Evolutionary conservation across 495 filamentous ascomycete genomes (phyloP), one percentile per base, ranked within the genome.

Genomic region (Haplographium delicatum): DNA sequence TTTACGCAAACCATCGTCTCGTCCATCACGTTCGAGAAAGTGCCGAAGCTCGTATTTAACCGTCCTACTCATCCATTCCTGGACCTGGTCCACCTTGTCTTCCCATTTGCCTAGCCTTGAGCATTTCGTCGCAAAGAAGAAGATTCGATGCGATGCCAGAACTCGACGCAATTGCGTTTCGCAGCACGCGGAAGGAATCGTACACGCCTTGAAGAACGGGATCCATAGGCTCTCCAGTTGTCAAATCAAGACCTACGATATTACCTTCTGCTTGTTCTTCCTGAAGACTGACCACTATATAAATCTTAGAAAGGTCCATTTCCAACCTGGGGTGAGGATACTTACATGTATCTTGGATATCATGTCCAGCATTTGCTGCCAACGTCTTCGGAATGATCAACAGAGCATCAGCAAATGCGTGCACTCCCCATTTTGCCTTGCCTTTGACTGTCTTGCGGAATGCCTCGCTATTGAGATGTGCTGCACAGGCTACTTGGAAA

Each of bases 81-180:
- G 76, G 73, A 3, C 75, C 76, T 5, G 76, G 75, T 5, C 69
- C 72, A 10, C 63, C 68, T 56, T 68, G 61, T 42, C 75, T 63
- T 0, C 74, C 84, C 91, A 97, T 97, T 71, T 97, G 94, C 64
- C 93, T 76, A 44, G 93, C 93, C 76, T 99, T 99, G 50, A 99
- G 72, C 68, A 99, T 75, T 74, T 99, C 93, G 60, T 99, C 93
- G 57, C 94, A 97, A 18, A 99, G 79, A 54, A 99, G 74, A 19
- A 99, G 78, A 70, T 99, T 99, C 11, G 85, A 87, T 15, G 93
- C 91, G 61, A 99, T 99, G 33, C 93, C 89, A 8, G 89, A 85
- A 67, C 91, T 93, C 25, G 89, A 96, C 13, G 93, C 89, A 58
- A 97, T 82, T 62, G 83, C 88, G 69, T 97, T 96, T 50, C 93